phyloP scores from a whole-genome alignment of 2,329 filamentous ascomycete genomes.

The Talaromyces verruculosus region DNA sequence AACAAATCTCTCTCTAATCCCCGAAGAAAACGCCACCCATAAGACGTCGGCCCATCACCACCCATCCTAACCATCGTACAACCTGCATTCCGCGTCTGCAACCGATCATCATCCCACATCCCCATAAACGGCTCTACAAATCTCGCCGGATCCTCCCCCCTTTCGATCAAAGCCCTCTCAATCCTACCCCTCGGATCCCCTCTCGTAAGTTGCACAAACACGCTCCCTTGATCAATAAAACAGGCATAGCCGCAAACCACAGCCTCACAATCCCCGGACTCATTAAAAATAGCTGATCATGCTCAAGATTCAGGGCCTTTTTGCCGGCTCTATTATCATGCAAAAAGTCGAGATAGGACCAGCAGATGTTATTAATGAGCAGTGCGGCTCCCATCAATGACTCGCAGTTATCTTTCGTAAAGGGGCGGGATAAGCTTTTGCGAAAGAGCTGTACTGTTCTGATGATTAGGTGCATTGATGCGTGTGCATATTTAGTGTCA shows the following conservation, averaged over 20 bases:
- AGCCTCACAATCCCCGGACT: slow-evolving; percentile 6
- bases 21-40: not conserved
- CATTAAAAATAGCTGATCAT: not conserved
- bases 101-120: slow-evolving; percentile 1
- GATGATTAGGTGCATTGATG: slow-evolving; percentile 4
- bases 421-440: not conserved
- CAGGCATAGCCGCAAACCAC: slow-evolving; percentile 6
- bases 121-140: slow-evolving; percentile 12
- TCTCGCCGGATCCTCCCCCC: not conserved
- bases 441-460: not conserved
- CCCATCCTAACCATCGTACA: not conserved
- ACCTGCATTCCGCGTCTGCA: not conserved
- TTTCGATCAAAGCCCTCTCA: not conserved
- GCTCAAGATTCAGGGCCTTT: not conserved
- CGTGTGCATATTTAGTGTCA: not conserved
- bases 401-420: slow-evolving; percentile 9
- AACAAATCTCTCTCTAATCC: not conserved
- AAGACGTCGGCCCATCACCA: not conserved
- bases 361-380: slow-evolving; percentile 6
- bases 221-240: slow-evolving; percentile 11
- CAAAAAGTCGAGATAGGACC: not conserved
- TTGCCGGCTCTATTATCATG: not conserved
- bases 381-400: slow-evolving; percentile 1
- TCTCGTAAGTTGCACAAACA: slow-evolving; percentile 2
- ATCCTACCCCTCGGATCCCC: not conserved